Evolutionary conservation across 257 asterid genomes (phyloP).

Genomic region (Solanum lycopersicoides): DNA sequence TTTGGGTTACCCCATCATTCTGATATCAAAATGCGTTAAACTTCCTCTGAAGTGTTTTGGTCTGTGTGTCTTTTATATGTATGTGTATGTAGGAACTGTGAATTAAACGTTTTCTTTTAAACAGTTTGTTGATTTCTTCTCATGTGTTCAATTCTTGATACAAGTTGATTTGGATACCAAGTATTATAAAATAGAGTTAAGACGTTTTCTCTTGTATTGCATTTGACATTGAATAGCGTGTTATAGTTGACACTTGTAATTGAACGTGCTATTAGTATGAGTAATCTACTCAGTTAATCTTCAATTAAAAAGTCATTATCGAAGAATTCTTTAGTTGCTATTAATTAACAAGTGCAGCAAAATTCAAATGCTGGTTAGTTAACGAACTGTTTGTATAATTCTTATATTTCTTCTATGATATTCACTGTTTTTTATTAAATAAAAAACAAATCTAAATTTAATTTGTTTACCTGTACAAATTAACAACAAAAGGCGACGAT

Average conservation of each 20-base stretch:
- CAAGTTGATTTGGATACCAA: too few species aligned
- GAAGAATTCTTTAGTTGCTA: not conserved
- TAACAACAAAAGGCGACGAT: accelerated
- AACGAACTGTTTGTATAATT: not conserved
- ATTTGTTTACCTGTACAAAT: not conserved
- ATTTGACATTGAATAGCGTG: not conserved
- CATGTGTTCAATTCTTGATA: too few species aligned
- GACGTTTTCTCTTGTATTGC: not conserved
- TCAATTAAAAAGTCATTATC: not conserved
- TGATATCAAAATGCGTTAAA: not conserved
- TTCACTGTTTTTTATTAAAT: accelerated
- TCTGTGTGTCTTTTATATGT: not conserved
- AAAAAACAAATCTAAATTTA: too few species aligned
- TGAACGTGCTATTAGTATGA: not conserved
- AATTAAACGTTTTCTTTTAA: too few species aligned
- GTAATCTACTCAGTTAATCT: not conserved
- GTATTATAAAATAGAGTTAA: too few species aligned
- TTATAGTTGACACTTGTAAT: not conserved
- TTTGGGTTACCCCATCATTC: not conserved
- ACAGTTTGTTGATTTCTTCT: too few species aligned
- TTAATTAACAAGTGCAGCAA: not conserved
- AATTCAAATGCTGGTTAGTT: not conserved
- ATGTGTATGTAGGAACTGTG: too few species aligned
- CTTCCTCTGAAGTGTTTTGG: not conserved
- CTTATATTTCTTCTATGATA: not conserved